Evolutionary conservation across 169 alveolate species (phyloP), one percentile per base, ranked within the genome.

Genomic region (Eimeria maxima): DNA sequence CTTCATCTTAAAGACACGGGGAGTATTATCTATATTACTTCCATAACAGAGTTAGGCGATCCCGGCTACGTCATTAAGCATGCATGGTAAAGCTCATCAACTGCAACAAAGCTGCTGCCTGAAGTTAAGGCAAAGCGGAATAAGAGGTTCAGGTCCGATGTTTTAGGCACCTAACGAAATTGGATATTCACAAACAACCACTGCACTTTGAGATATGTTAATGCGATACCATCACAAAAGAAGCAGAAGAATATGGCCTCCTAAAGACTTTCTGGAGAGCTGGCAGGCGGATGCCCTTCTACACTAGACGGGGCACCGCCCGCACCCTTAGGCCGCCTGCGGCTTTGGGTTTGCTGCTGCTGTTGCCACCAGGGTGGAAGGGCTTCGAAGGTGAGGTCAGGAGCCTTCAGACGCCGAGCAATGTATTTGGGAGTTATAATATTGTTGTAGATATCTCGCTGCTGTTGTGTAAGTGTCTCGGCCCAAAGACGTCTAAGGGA

Each of bases 311-410:
- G 47, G 91, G 74, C 76, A 20, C 50, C 74, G 76, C 74, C 91
- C 57, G 91, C 73, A 33, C 91, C 91, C 67, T 57, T 83, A 6
- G 91, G 74, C 76, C 91, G 91, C 55, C 76, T 83, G 91, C 91
- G 93, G 81, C 93, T 87, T 27, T 57, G 93, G 45, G 63, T 10
- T 42, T 87, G 83, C 29, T 63, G 81, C 67, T 87, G 93, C 63
- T 87, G 93, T 47, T 87, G 93, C 93, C 93, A 87, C 93, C 93
- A 87, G 42, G 93, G 93, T 60, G 93, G 93, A 63, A 87, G 93
- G n/a, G 93, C 93, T 71, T 87, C 93, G 44, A 87, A 87, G 20
- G 93, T 87, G 22, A 87, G 80, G 83, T 87, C 93, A 20, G 93
- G 93, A 13, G 93, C 93, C 24, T 63, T 87, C 4, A 87, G 93